These are phyloP conservation scores for Persicaria tinctoria DNA, from an alignment of 148 eudicot species.

Conservation along the genomic window DNA sequence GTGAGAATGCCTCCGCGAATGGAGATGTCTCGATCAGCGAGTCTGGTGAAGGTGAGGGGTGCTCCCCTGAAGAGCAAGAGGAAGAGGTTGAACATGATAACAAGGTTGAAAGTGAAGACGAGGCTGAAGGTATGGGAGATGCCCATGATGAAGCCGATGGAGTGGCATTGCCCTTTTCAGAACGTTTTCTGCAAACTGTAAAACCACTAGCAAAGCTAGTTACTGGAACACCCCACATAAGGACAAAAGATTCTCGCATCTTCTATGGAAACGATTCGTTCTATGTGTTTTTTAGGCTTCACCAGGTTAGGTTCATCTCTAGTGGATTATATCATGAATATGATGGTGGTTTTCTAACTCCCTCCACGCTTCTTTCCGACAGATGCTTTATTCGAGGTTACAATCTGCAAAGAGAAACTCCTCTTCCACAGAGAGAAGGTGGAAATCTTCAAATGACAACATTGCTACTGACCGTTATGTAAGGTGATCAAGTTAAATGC, in stretches of 20 bases:
- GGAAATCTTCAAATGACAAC: slow-evolving; percentile 54
- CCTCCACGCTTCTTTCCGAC: slow-evolving; percentile 9
- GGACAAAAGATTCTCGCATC: slow-evolving; percentile 41
- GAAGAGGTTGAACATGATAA: slow-evolving; percentile 65
- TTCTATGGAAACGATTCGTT: slow-evolving; percentile 82
- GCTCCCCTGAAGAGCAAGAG: slow-evolving; percentile 63
- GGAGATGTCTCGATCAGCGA: slow-evolving; percentile 75
- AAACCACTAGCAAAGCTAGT: slow-evolving; percentile 77
- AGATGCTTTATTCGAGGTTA: slow-evolving; percentile 74
- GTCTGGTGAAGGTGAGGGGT: slow-evolving; percentile 68
- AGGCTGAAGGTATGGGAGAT: slow-evolving; percentile 38
- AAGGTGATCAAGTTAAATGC: slow-evolving; percentile 32
- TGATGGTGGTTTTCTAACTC: background rate
- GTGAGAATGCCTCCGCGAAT: slow-evolving; percentile 68
- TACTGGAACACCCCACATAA: slow-evolving; percentile 27
- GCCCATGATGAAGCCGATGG: slow-evolving; percentile 51
- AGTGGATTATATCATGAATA: slow-evolving; percentile 2
- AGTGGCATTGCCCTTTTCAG: slow-evolving; percentile 34
- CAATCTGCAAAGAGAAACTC: slow-evolving; percentile 60
- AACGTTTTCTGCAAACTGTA: slow-evolving; percentile 38
- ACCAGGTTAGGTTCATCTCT: slow-evolving; percentile 41
- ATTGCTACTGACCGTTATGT: slow-evolving; percentile 51
- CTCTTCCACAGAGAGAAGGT: slow-evolving; percentile 43
- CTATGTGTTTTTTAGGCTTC: slow-evolving; percentile 79
- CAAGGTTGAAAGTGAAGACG: slow-evolving; percentile 91